Base-by-base conservation (phyloP, 1,284 basidiomycete species). In the Rhodotorula mucilaginosa region DNA sequence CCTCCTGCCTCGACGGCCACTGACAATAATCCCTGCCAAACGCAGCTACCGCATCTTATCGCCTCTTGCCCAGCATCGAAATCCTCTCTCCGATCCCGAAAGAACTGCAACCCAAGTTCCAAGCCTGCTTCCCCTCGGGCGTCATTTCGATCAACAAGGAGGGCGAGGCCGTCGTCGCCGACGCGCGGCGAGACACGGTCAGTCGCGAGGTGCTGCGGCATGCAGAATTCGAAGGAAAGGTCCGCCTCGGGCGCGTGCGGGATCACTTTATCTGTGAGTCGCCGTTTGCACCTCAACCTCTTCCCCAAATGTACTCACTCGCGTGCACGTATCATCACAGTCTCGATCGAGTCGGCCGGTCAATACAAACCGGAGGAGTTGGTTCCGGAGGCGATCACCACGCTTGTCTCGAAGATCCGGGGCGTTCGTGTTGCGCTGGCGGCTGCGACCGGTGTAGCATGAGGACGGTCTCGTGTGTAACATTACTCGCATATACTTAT, bases 201-300 rank as follows among this genome's bases (percentile, higher is more conserved):
- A 93, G 89, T 76, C 85, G 97, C 61, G 96, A 99, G 81, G 95
- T 96, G 1, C 85, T 98, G 60, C 86, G 96, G 70, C 91, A 98
- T 81, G 87, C 90, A 1, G 95, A 99, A 80, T 97, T 99, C 77
- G 87, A 89, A 64, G 93, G 88, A 63, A 88, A 86, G 70, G 92
- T 97, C 21, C 87, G 92, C 80, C 85, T 99, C 58, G 88, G 89
- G 61, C 85, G 97, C 16, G 88, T 97, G 64, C 84, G 94, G 65
- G 95, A 99, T 83, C 91, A 91, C 83, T 99, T 98, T 81, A 86
- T 99, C 71, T 98, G 94, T 95, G 65, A 79, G 84, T 61, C 31
- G 46, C 51, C 13, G 5, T 51, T 47, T 61, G 18, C 56, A 46
- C 47, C 31, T 19, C 29, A 8, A 34, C 26, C 19, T 44, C 46